A percentile compares a stretch with the other conserved stretches of the same genome.
Evolutionary conservation across 2,329 filamentous ascomycete species (phyloP).

Genomic region (Monosporascus sp.): DNA sequence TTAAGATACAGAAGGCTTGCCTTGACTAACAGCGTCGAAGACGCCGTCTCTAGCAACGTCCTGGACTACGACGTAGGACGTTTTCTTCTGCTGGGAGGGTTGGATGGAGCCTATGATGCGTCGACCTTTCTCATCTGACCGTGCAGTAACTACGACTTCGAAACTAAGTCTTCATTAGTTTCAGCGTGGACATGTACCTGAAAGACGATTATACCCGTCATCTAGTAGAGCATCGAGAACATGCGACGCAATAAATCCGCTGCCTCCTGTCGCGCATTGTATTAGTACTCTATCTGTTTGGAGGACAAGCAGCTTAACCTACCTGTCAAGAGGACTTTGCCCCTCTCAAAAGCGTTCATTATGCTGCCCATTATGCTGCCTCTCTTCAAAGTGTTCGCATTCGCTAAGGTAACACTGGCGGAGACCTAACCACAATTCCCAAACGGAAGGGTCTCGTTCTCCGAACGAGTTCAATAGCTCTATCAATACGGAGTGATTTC

Average conservation of each 20-base stretch:
- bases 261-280: constrained; percentile 34
- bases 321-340: constrained; percentile 24
- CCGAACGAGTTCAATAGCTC: no score
- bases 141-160: constrained; percentile 40
- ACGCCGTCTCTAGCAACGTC: constrained; percentile 66
- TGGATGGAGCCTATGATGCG: constrained; percentile 36
- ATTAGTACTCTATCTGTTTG: no score
- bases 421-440: neutral
- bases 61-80: constrained; percentile 53
- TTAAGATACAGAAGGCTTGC: neutral
- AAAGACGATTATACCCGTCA: constrained; percentile 28
- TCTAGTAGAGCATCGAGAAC: constrained; percentile 42
- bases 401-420: neutral
- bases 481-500: no score
- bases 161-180: constrained; percentile 25
- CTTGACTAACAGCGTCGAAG: constrained; percentile 50
- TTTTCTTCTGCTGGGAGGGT: constrained; percentile 33
- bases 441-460: neutral
- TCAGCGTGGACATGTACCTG: constrained; percentile 34
- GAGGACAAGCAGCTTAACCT: neutral
- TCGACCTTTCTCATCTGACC: constrained; percentile 42
- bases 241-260: constrained; percentile 50
- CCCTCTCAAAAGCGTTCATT: neutral
- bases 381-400: neutral
- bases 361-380: constrained; percentile 1